Conservation (phyloP, 2,329 filamentous ascomycete genomes). For the Aspergillus calidoustus region DNA sequence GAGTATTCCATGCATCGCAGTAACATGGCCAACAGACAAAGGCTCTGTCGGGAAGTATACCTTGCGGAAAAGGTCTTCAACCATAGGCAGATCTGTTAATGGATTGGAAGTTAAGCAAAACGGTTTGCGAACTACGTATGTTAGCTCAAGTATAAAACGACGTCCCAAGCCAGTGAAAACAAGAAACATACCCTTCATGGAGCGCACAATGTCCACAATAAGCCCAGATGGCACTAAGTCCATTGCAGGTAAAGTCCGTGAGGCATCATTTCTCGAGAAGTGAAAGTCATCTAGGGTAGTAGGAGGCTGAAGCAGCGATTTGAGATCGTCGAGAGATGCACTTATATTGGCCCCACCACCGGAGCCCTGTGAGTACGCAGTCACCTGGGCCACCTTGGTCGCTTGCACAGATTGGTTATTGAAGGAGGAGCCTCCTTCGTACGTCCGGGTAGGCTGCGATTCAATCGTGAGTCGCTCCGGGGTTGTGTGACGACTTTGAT, state of each 20-base stretch:
- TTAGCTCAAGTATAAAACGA: neutral
- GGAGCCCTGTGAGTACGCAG: conserved; percentile 8
- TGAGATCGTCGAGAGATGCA: conserved; percentile 18
- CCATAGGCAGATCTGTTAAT: conserved; percentile 22
- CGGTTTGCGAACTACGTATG: conserved; percentile 18
- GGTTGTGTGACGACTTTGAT: neutral
- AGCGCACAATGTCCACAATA: conserved; percentile 6
- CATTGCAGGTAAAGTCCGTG: neutral
- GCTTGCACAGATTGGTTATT: conserved; percentile 22
- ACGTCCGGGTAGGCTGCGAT: conserved; percentile 3
- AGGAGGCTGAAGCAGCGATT: conserved; percentile 13
- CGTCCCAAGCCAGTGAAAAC: neutral
- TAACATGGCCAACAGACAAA: conserved; percentile 20
- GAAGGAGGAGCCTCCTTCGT: conserved; percentile 25
- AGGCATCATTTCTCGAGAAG: neutral
- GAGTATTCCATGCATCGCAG: conserved; percentile 26
- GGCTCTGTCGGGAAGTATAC: conserved; percentile 28
- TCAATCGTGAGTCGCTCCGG: conserved; percentile 11
- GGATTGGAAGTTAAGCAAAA: conserved; percentile 26
- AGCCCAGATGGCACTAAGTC: neutral
- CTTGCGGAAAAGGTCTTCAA: conserved; percentile 27
- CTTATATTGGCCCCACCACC: conserved; percentile 6
- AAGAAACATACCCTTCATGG: neutral
- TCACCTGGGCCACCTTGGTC: conserved; percentile 17
- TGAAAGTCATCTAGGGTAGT: conserved; percentile 11